Conservation (phyloP, 2,329 filamentous ascomycete species). For the Ascomycota sp. region DNA sequence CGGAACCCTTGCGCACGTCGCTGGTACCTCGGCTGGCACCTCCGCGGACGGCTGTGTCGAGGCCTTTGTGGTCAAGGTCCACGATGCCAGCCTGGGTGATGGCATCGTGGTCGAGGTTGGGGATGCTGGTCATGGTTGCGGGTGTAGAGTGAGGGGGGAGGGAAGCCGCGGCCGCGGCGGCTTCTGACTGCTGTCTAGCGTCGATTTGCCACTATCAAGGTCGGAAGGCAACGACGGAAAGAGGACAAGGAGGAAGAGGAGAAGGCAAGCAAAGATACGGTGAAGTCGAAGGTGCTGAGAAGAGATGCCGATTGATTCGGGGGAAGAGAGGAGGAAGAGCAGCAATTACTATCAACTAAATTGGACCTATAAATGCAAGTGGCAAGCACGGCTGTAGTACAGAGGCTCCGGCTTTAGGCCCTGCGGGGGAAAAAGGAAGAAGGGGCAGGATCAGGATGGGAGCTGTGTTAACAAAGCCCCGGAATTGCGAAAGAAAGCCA, state of each 20-base stretch:
- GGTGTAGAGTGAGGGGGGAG: background rate
- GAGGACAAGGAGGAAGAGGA: background rate
- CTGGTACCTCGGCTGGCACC: conserved; percentile 9
- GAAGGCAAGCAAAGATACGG: background rate
- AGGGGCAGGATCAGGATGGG: too few species aligned
- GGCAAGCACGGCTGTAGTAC: too few species aligned
- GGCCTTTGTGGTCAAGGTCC: conserved; percentile 11
- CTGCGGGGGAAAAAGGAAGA: too few species aligned
- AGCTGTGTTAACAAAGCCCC: too few species aligned
- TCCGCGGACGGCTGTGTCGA: conserved; percentile 5
- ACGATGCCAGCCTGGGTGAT: conserved; percentile 13
- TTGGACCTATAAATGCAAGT: too few species aligned
- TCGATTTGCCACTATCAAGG: too few species aligned
- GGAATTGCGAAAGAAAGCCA: too few species aligned
- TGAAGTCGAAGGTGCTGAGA: background rate
- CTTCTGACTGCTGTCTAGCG: too few species aligned
- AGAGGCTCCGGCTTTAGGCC: too few species aligned
- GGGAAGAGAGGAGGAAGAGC: background rate
- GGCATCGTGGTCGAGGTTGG: conserved; percentile 15
- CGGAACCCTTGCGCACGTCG: conserved; percentile 6
- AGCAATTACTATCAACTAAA: too few species aligned
- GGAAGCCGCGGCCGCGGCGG: too few species aligned
- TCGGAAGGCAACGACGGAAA: background rate
- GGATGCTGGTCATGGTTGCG: conserved; percentile 12
- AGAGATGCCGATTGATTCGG: background rate